These are phyloP conservation scores for Podaxis carcinomalis DNA, from an alignment of 768 basidiomycete genomes.

Conservation along the genomic window DNA sequence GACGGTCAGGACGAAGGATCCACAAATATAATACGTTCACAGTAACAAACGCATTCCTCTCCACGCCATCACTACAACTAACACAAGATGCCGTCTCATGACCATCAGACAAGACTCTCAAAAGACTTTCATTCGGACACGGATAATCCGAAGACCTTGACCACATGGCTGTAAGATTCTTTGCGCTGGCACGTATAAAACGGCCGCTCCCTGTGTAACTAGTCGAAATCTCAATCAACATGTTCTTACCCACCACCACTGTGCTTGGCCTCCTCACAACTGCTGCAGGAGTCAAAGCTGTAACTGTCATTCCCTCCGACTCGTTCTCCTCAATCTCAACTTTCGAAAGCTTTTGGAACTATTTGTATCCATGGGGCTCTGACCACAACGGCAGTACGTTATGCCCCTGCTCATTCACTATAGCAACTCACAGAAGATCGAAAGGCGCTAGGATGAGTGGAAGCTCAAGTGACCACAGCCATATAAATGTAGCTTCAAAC, in stretches of 20 bases:
- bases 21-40: not conserved
- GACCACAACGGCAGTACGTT: conserved; percentile 41
- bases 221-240: not conserved
- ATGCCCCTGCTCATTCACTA: not conserved
- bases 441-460: conserved; percentile 40
- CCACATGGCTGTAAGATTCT: not conserved
- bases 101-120: not conserved
- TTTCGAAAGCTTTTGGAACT: conserved; percentile 37
- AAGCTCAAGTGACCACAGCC: conserved; percentile 33
- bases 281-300: conserved; percentile 16
- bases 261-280: conserved; percentile 13
- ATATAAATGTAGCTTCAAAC: conserved; percentile 32
- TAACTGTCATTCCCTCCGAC: conserved; percentile 35
- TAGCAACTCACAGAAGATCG: not conserved
- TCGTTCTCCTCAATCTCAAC: conserved; percentile 35
- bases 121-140: not conserved
- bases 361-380: conserved; percentile 44
- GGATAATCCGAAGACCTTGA: conserved; percentile 9
- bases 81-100: not conserved
- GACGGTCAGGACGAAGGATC: not conserved
- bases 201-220: not conserved
- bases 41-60: no score
- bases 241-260: not conserved
- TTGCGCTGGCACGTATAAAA: not conserved
- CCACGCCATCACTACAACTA: no score